Conservation (phyloP, 257 asterid genomes). For the Solanum medicagineum region DNA sequence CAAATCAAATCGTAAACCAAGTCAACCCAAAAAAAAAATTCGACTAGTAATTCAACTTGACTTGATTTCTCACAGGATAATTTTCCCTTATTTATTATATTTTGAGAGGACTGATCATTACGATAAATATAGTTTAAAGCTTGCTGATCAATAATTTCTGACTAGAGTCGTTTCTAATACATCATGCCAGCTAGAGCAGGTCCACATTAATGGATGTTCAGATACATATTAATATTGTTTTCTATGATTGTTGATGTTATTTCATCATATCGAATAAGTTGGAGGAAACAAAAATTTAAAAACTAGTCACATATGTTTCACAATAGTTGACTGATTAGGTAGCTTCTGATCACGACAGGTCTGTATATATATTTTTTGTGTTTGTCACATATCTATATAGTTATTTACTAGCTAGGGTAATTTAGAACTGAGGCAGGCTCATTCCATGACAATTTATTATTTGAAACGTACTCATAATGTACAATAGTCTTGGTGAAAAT, state of each 20-base stretch:
- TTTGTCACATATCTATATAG: not conserved
- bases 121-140: not conserved
- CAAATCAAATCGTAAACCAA: no score
- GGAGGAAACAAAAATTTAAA: no score
- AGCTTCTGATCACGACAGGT: not conserved
- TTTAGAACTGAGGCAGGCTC: not conserved
- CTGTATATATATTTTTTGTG: not conserved
- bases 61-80: not conserved
- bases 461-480: not conserved
- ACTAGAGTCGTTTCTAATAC: not conserved
- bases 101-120: not conserved
- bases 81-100: not conserved
- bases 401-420: not conserved
- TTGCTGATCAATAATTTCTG: not conserved
- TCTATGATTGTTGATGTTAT: not conserved
- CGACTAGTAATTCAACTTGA: no score
- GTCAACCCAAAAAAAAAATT: accelerated
- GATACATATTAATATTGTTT: not conserved
- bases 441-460: not conserved
- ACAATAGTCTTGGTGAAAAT: not conserved
- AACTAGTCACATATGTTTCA: no score
- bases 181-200: not conserved
- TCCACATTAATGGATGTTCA: not conserved
- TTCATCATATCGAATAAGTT: not conserved
- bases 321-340: not conserved